Evolutionary conservation across 2,329 filamentous ascomycete genomes (phyloP), one percentile per base, ranked within the genome.

Genomic region (Ophiocordyceps camponoti-saundersi): DNA sequence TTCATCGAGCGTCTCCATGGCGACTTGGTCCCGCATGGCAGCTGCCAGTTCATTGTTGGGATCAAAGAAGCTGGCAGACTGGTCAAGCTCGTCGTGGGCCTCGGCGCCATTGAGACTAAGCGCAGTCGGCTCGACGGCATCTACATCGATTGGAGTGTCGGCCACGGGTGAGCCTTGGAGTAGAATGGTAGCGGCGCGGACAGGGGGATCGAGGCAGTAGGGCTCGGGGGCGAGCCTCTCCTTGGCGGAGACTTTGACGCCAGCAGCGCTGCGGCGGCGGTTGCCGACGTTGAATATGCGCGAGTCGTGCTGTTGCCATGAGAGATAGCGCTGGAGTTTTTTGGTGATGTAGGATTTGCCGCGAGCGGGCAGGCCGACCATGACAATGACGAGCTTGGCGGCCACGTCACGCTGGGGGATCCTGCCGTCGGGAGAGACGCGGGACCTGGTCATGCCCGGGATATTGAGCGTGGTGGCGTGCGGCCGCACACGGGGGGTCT

Each of bases 271-370:
- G 55, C 92, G 82, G 56, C 92, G 77, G 58, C 88, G 77, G 63
- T 95, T 90, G 50, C 92, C 92, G 36, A 98, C 92, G 57, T 98
- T 98, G 77, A 98, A 98, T 55, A 98, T 95, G 54, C 75, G 77
- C 13, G 89, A 92, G 58, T 95, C 86, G 65, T 98, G 90, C 60
- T 98, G 92, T 58, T 95, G 80, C 92, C 92, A 98, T 45, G 93
- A 90, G 45, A 98, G 69, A 61, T 96, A 98, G 51, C 92, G 78
- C 49, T 92, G 85, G 52, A 98, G 77, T 68, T 98, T 98, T 71
- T 96, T 96, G 51, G 92, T 96, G 57, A 98, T 94, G 66, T 98
- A 98, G 47, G 89, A 95, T 68, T 98, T 98, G 60, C 92, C 92
- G 57, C 92, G 75, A 11, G 92, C 92, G 3, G 92, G 92, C 56